phyloP scores from a whole-genome alignment of 192 early-diverging fungal genomes.

The Podila minutissima region DNA sequence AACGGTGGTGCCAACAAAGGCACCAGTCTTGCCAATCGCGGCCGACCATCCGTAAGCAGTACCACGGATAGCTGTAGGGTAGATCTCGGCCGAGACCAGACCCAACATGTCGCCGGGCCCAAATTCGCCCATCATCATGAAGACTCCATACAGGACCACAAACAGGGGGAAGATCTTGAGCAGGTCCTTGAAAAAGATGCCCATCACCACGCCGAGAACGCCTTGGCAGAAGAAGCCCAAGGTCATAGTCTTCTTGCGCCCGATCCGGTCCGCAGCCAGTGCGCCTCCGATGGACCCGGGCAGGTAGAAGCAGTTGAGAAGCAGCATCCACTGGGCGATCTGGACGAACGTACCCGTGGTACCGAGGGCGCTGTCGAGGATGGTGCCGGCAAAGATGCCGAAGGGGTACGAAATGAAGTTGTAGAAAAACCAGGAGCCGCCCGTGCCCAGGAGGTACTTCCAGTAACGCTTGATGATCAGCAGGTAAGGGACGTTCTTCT shows the following conservation, averaged over 20 bases:
- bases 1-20: constrained; percentile 54
- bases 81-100: constrained; percentile 60
- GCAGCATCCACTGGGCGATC: constrained; percentile 61
- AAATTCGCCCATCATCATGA: constrained; percentile 63
- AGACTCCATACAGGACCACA: constrained; percentile 65
- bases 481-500: constrained; percentile 55
- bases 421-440: constrained; percentile 16
- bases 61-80: constrained; percentile 63
- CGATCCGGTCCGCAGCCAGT: constrained; percentile 57
- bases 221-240: constrained; percentile 62
- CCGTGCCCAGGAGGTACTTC: constrained; percentile 54
- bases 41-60: constrained; percentile 62
- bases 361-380: constrained; percentile 8
- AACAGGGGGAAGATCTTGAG: constrained; percentile 59
- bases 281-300: constrained; percentile 65
- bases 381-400: constrained; percentile 22
- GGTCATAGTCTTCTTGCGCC: constrained; percentile 65
- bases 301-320: constrained; percentile 63
- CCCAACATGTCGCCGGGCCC: constrained; percentile 63
- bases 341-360: constrained; percentile 45
- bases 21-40: constrained; percentile 46
- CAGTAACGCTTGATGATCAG: constrained; percentile 57
- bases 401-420: constrained; percentile 15
- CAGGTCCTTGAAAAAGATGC: constrained; percentile 52
- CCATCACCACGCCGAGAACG: constrained; percentile 60